Conservation (phyloP, 2,329 filamentous ascomycete species). For the Aspergillus piperis region DNA sequence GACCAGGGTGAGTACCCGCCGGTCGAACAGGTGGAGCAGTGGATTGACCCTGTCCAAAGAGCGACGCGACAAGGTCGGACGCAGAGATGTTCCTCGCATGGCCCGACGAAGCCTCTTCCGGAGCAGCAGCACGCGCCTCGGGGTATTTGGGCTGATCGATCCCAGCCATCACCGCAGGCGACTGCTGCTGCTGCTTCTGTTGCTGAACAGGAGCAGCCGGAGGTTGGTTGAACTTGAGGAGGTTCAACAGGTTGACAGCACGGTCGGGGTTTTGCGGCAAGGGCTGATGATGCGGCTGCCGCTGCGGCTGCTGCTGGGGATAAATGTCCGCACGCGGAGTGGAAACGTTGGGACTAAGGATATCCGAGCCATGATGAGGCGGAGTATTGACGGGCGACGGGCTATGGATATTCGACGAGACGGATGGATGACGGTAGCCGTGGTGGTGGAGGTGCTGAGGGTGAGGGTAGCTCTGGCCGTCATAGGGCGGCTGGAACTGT, state of each 20-base stretch:
- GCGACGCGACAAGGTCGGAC: conserved; percentile 59
- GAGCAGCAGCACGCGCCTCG: conserved; percentile 27
- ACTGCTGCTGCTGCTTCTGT: conserved; percentile 37
- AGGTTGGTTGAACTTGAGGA: conserved; percentile 64
- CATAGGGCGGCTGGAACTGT: conserved; percentile 22
- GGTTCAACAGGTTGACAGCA: conserved; percentile 61
- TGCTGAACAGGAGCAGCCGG: conserved; percentile 34
- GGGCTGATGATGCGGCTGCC: conserved; percentile 39
- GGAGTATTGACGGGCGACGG: conserved; percentile 56
- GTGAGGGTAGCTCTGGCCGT: conserved; percentile 1
- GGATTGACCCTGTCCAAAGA: conserved; percentile 48
- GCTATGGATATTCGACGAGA: conserved; percentile 61
- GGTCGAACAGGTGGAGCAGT: conserved; percentile 29
- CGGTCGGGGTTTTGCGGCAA: conserved; percentile 47
- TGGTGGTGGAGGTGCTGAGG: conserved; percentile 33
- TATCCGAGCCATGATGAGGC: conserved; percentile 58
- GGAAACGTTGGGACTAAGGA: conserved; percentile 58
- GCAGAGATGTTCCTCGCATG: conserved; percentile 51
- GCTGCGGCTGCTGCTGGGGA: conserved; percentile 40
- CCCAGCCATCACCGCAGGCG: conserved; percentile 28
- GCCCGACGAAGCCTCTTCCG: conserved; percentile 24
- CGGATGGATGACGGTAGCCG: conserved; percentile 57
- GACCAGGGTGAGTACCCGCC: conserved; percentile 21
- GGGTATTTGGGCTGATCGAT: conserved; percentile 32
- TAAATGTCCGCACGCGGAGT: conserved; percentile 48